Conservation (phyloP, 345 rosid species). For the Pugionium cornutum region DNA sequence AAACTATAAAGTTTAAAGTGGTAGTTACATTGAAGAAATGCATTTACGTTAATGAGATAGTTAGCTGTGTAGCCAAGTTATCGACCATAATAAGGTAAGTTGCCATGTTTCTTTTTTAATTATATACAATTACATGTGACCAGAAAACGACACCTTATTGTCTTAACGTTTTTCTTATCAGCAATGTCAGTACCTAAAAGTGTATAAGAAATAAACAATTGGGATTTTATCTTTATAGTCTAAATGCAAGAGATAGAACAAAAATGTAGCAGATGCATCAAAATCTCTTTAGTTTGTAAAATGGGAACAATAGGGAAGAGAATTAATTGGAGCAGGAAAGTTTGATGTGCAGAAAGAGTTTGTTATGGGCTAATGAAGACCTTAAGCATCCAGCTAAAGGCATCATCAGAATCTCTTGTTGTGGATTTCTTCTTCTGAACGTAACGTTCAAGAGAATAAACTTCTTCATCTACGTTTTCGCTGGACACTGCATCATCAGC, state of each 20-base stretch:
- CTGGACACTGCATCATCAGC: constrained; percentile 68
- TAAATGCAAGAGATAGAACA: no score
- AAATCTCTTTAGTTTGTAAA: no score
- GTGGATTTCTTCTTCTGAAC: constrained; percentile 45
- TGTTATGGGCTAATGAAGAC: constrained; percentile 58
- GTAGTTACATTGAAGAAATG: neutral
- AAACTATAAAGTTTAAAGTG: neutral
- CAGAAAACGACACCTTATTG: neutral
- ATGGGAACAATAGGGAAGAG: neutral
- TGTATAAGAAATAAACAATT: no score
- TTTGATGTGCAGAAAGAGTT: constrained; percentile 10
- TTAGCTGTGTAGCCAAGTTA: neutral
- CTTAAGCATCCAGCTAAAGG: constrained; percentile 72
- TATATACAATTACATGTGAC: no score
- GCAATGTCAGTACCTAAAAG: no score
- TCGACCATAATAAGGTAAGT: neutral
- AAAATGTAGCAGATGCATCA: no score
- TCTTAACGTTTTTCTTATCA: no score
- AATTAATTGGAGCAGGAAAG: no score
- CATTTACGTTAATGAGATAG: neutral
- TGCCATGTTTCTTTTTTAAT: neutral
- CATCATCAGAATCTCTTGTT: constrained; percentile 52
- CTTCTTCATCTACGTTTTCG: constrained; percentile 58
- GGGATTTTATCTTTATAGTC: no score
- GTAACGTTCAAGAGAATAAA: constrained; percentile 58